phyloP scores from a whole-genome alignment of 2,329 filamentous ascomycete species.

The Trichoderma harzianum region DNA sequence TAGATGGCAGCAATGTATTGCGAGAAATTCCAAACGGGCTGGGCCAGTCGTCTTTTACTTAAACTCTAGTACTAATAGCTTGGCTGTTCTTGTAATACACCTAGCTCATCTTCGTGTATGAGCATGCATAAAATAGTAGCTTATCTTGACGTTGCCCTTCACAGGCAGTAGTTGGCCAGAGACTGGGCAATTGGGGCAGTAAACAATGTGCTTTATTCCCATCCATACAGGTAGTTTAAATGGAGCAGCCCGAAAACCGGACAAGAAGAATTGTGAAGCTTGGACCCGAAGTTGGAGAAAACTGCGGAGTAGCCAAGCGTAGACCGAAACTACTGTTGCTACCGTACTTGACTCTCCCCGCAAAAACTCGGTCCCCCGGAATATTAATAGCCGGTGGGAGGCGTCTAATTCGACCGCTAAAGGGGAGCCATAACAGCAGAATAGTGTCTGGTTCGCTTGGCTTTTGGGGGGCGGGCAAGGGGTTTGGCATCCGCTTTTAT shows the following conservation, averaged over 20 bases:
- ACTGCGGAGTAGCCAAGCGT: neutral
- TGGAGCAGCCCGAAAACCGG: neutral
- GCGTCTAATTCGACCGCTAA: slow-evolving; percentile 1
- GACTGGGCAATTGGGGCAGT: neutral
- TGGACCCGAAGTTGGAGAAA: neutral
- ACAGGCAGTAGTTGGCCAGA: too few relatives aligned
- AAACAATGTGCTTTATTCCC: neutral
- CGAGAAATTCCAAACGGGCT: neutral
- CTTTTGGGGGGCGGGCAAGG: neutral
- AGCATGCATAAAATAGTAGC: neutral
- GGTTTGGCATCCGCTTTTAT: neutral
- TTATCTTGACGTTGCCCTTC: too few relatives aligned
- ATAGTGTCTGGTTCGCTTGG: neutral
- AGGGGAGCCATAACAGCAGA: neutral
- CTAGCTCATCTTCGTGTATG: neutral
- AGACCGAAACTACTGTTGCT: neutral
- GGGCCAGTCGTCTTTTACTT: neutral
- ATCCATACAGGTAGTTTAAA: neutral
- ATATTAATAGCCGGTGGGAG: neutral
- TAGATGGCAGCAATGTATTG: neutral
- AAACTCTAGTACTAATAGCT: neutral
- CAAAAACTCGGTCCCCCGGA: neutral
- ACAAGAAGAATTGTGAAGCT: neutral
- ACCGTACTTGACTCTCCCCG: neutral
- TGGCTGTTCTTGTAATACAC: neutral